Percentiles rank a stretch among this genome's conserved stretches.
phyloP scores from a whole-genome alignment of 306 rosid species.

The Echinosophora koreensis region DNA sequence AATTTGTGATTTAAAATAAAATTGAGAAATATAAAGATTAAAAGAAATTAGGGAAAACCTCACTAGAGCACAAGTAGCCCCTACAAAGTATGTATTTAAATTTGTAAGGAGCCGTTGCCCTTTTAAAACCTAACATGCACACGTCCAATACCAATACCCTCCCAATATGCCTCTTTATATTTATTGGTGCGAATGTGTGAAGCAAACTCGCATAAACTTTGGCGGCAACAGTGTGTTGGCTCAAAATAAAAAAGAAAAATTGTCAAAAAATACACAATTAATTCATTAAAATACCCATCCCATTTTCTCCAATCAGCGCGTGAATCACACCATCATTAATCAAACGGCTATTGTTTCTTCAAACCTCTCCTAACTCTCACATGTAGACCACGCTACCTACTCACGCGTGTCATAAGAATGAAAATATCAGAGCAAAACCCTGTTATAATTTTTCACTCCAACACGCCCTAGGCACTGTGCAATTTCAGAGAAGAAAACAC shows the following conservation, averaged over 20 bases:
- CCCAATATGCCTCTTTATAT: too few relatives aligned
- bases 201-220: conserved; percentile 48
- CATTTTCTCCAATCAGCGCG: conserved; percentile 44
- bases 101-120: conserved; percentile 61
- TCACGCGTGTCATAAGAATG: conserved; percentile 39
- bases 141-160: too few relatives aligned
- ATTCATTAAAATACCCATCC: background rate
- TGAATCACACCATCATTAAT: background rate
- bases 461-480: conserved; percentile 54
- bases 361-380: background rate
- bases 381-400: background rate
- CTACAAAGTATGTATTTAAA: conserved; percentile 33
- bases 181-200: background rate
- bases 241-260: background rate
- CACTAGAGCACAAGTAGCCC: conserved; percentile 34
- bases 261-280: background rate
- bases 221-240: conserved; percentile 66
- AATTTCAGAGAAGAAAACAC: conserved; percentile 38
- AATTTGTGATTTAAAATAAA: background rate
- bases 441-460: conserved; percentile 41
- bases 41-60: conserved; percentile 2
- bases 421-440: conserved; percentile 41
- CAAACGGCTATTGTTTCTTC: background rate
- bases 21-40: too few relatives aligned
- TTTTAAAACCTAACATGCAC: background rate